Percentiles rank a stretch among this genome's conserved stretches.
These are phyloP conservation scores for Phytophthora sansomeana DNA, from an alignment of 352 stramenopile species.

Conservation along the genomic window DNA sequence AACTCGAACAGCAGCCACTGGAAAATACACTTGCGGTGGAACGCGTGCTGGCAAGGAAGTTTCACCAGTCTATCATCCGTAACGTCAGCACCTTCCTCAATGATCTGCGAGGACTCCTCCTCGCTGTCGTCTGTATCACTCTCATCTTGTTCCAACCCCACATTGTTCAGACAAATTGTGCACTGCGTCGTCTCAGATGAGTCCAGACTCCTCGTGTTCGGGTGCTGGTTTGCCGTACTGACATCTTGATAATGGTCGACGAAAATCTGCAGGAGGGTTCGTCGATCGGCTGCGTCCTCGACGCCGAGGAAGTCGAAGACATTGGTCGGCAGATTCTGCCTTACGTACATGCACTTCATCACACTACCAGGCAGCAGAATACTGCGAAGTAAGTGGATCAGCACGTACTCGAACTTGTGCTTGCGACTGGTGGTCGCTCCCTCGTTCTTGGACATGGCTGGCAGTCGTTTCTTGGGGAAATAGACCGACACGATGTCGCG, in stretches of 20 bases:
- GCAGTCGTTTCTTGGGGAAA: slow-evolving; percentile 60
- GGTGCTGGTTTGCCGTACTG: slow-evolving; percentile 5
- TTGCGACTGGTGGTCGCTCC: slow-evolving; percentile 44
- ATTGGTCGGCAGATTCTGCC: slow-evolving; percentile 45
- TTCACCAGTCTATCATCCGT: slow-evolving; percentile 29
- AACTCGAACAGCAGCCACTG: slow-evolving; percentile 72
- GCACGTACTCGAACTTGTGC: slow-evolving; percentile 58
- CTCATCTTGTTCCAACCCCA: neutral
- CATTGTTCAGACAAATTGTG: slow-evolving; percentile 27
- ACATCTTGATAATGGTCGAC: slow-evolving; percentile 52
- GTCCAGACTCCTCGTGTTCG: neutral
- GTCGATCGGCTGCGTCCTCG: slow-evolving; percentile 45
- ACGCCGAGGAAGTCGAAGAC: slow-evolving; percentile 65
- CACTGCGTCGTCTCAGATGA: slow-evolving; percentile 24
- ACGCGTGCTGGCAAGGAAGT: slow-evolving; percentile 63
- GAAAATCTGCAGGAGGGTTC: slow-evolving; percentile 65
- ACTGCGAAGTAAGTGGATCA: slow-evolving; percentile 62
- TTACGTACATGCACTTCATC: slow-evolving; percentile 63
- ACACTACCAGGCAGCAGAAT: slow-evolving; percentile 59
- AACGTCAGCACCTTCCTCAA: neutral
- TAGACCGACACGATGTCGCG: slow-evolving; percentile 54
- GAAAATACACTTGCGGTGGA: slow-evolving; percentile 74
- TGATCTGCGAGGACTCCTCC: neutral
- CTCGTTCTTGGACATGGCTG: slow-evolving; percentile 38
- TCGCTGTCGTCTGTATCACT: neutral